Base-by-base conservation (phyloP, 352 stramenopile genomes). In the Detonula confervacea region DNA sequence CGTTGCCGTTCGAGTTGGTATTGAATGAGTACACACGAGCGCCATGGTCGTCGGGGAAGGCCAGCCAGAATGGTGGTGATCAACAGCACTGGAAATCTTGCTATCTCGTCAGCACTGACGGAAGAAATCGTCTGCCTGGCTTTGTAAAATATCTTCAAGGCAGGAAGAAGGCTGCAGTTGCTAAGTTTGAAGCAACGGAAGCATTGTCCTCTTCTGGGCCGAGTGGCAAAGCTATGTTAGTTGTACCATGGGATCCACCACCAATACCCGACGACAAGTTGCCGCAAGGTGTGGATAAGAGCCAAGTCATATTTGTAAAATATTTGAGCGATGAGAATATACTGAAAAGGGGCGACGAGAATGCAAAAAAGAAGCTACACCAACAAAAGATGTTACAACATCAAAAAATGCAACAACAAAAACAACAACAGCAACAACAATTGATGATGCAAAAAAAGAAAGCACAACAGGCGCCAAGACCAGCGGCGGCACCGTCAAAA, bases 81-180 rank as follows among this genome's bases (percentile, higher is more conserved):
- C 30, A 37, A 8, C 30, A 37, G 30, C 30, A 37, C 3, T 37
- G 30, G 30, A 3, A 37, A 37, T 37, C 30, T 37, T 37, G 30
- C 30, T 37, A 37, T 37, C 30, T 37, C 30, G 30, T 37, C 30
- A 44, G 7, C 30, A 37, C 30, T 1, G 44, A 24, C 6, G 44
- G 44, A n/a, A 54, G 4, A 11, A 18, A 54, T 54, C 14, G 22
- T 54, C 54, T 49, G 27, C 2, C 8, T 22, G 37, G 2, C 11
- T 44, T 33, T 27, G n/a, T 2, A 1, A 1, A n/a, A 7, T n/a
- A 27, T 16, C 39, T 35, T 35, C 37, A 37, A 24, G 16, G 12
- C 29, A 12, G 14, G 12, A 24, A 91, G 71, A 93, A 94, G 56
- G 82, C 81, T 8, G 82, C 83, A 7, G 80, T 86, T 73, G 85